Evolutionary conservation across 129 eudicot genomes (phyloP), one percentile per base, ranked within the genome.

Genomic region (Arctium minus): DNA sequence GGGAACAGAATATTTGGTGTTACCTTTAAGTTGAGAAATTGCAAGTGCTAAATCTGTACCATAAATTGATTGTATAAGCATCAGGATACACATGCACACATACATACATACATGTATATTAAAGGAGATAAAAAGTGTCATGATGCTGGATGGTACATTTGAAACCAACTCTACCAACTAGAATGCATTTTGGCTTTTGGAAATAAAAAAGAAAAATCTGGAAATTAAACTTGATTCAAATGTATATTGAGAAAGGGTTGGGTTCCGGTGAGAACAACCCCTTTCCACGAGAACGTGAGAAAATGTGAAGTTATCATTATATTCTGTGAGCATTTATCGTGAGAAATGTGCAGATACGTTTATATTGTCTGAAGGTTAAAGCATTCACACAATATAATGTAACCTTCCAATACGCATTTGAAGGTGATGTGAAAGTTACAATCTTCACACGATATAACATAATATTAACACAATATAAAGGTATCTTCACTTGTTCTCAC

Each of bases 41-140:
- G 96, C 98, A 64, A 69, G 81, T 64, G 88, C 96, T 53, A 94
- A 81, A 89, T 94, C 97, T 92, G 94, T 79, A 86, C 37, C 86
- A 88, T 40, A 42, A 56, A 82, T 62, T 76, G 12, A 36, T 22
- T 32, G 72, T 35, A 38, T 82, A 60, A 73, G 72, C 79, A 73
- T 38, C 79, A 79, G 15, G 17, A 74, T n/a, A 17, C 50, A 53
- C 8, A 74, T 31, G 42, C 12, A 15, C 15, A 30, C 13, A 74
- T 32, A 40, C 36, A 36, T 15, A 67, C 38, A 73, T 56, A 42
- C 38, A 73, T 56, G 27, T 18, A 27, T 17, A 9, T 68, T 29
- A 46, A 42, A 37, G 11, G 31, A 79, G 35, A 77, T 60, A 33
- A 80, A 18, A 18, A n/a, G 42, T 72, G 42, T 37, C 8, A 30